Conservation (phyloP, 2,329 filamentous ascomycete species). For the Pyrenophora teres region DNA sequence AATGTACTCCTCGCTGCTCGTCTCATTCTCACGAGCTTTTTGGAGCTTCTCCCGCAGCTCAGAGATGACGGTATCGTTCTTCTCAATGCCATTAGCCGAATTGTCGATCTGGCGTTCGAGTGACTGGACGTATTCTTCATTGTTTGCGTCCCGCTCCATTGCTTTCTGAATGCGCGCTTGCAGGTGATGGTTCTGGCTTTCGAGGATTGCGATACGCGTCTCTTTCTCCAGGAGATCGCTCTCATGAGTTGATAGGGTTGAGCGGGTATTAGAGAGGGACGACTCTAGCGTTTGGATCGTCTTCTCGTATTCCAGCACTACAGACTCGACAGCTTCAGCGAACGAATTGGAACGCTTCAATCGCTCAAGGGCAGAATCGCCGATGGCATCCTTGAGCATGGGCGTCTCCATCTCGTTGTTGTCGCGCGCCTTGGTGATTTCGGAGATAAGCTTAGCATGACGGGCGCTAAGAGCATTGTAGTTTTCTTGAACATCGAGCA, state of each 20-base stretch:
- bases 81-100: conserved; percentile 89
- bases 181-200: conserved; percentile 89
- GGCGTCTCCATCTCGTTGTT: conserved; percentile 62
- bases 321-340: conserved; percentile 91
- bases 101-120: conserved; percentile 89
- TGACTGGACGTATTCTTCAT: conserved; percentile 90
- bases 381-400: conserved; percentile 65
- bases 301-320: conserved; percentile 97
- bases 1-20: conserved; percentile 92
- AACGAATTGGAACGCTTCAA: conserved; percentile 95
- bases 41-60: conserved; percentile 91
- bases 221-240: conserved; percentile 89
- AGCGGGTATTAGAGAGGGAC: conserved; percentile 84
- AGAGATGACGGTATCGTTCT: conserved; percentile 80
- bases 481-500: conserved; percentile 91
- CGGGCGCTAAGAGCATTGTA: conserved; percentile 89
- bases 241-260: conserved; percentile 82
- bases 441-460: conserved; percentile 92
- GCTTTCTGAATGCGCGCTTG: conserved; percentile 90
- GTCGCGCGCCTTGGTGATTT: conserved; percentile 85
- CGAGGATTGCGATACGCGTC: conserved; percentile 88
- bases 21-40: conserved; percentile 86
- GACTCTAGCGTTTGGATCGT: conserved; percentile 94
- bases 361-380: conserved; percentile 81
- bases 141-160: conserved; percentile 87